Evolutionary conservation across 768 basidiomycete species (phyloP).

Genomic region (Scleroderma citrinum): DNA sequence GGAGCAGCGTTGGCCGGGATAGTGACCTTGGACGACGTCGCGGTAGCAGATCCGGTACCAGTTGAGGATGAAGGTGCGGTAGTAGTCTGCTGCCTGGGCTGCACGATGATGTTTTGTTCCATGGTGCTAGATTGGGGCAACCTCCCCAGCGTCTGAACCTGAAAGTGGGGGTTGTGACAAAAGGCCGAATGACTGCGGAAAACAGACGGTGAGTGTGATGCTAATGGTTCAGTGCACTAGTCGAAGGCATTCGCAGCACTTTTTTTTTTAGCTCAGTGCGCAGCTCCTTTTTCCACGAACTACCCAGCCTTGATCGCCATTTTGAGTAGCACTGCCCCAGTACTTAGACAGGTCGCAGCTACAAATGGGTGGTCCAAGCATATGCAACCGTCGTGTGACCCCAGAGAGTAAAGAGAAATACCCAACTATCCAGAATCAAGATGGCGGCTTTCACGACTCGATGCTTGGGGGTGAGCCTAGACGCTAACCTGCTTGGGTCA

Average conservation of each 20-base stretch:
- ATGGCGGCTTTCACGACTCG: no score
- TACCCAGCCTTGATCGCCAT: not conserved
- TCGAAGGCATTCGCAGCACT: no score
- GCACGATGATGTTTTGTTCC: constrained; percentile 7
- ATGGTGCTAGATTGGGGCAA: not conserved
- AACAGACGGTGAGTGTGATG: no score
- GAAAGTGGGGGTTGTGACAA: not conserved
- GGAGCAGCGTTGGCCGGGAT: constrained; percentile 33
- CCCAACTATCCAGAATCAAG: no score
- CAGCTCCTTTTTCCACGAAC: no score
- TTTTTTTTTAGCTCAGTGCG: no score
- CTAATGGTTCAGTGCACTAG: no score
- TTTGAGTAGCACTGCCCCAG: not conserved
- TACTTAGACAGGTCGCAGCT: not conserved
- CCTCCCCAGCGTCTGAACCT: not conserved
- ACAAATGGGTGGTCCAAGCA: not conserved
- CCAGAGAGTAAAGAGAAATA: no score
- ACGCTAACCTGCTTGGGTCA: no score
- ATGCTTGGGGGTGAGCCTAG: no score
- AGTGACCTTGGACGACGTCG: constrained; percentile 1
- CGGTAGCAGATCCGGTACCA: constrained; percentile 3
- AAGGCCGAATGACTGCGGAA: not conserved
- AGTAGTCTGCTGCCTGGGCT: constrained; percentile 21
- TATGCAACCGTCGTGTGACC: not conserved
- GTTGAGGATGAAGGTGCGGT: constrained; percentile 3